Evolutionary conservation across 352 stramenopile species (phyloP), one percentile per base, ranked within the genome.

Genomic region (Phytophthora gonapodyides): DNA sequence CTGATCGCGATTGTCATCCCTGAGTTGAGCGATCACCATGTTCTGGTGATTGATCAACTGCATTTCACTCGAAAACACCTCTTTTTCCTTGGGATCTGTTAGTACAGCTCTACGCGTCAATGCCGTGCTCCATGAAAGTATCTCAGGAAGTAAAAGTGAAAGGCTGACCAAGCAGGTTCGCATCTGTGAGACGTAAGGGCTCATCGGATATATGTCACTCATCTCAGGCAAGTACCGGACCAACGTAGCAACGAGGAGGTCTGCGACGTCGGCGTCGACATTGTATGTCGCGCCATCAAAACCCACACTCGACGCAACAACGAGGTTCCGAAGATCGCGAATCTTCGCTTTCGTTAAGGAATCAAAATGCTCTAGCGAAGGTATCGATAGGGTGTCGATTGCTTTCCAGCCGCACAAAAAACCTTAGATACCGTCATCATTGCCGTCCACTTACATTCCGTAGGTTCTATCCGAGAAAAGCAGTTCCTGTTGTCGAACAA

Each of bases 1-100:
- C n/a, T n/a, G n/a, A n/a, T n/a, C n/a, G n/a, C n/a, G n/a, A n/a
- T n/a, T n/a, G n/a, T n/a, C n/a, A n/a, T 24, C 31, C 31, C 38
- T 53, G 31, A 40, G 31, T 16, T 16, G 24, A 17, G 15, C 16
- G 31, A 53, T 52, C 12, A 52, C 30, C 9, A 17, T 8, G 30
- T 52, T 52, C 15, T 51, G 45, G 31, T 52, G 45, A 13, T 41
- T 41, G 11, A 41, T 30, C 45, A 41, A 41, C 33, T 52, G 45
- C 10, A 37, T 24, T 10, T 52, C 45, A 52, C 30, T 11, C 15
- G 31, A 30, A 12, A 52, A n/a, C 13, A 16, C 12, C 3, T 41
- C n/a, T 30, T 52, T 30, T 41, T 52, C 45, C 24, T 52, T 9
- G 30, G 40, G 1, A 7, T 11, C n/a, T 1, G 40, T 16, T 12